Evolutionary conservation across 805 yeast species (phyloP).

Genomic region (Hanseniaspora guilliermondii): DNA sequence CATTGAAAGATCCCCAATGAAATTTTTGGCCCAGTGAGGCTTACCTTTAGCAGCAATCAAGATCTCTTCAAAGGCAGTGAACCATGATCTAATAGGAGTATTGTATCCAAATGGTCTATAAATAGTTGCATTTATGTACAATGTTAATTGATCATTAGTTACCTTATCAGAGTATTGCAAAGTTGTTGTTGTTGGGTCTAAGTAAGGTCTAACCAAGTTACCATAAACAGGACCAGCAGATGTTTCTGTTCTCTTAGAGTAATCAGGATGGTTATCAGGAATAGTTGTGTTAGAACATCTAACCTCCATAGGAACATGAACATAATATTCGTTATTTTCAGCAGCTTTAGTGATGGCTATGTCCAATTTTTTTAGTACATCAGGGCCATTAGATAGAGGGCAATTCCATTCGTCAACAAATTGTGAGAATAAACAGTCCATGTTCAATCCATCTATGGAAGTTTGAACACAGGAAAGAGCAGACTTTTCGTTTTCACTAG

Average conservation of each 20-base stretch:
- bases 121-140: slow-evolving; percentile 87
- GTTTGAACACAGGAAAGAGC: slow-evolving; percentile 48
- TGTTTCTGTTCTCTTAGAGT: slow-evolving; percentile 37
- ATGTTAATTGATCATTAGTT: slow-evolving; percentile 63
- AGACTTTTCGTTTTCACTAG: neutral
- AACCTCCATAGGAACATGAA: slow-evolving; percentile 91
- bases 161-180: slow-evolving; percentile 40
- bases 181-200: slow-evolving; percentile 63
- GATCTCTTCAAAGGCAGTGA: slow-evolving; percentile 64
- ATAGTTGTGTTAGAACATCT: slow-evolving; percentile 79
- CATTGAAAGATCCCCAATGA: slow-evolving; percentile 44
- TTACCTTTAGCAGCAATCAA: slow-evolving; percentile 72
- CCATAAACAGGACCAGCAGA: slow-evolving; percentile 77
- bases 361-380: slow-evolving; percentile 51
- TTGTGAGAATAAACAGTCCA: slow-evolving; percentile 92
- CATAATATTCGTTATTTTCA: slow-evolving; percentile 50
- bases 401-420: slow-evolving; percentile 97
- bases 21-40: slow-evolving; percentile 98
- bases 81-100: slow-evolving; percentile 72
- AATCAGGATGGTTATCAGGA: slow-evolving; percentile 33
- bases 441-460: slow-evolving; percentile 77
- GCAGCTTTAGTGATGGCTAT: slow-evolving; percentile 52
- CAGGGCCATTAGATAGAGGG: slow-evolving; percentile 68
- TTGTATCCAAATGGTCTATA: slow-evolving; percentile 80
- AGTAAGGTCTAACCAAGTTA: slow-evolving; percentile 63